phyloP scores from a whole-genome alignment of 73 alveolate species.

The Paramecium octaurelia region DNA sequence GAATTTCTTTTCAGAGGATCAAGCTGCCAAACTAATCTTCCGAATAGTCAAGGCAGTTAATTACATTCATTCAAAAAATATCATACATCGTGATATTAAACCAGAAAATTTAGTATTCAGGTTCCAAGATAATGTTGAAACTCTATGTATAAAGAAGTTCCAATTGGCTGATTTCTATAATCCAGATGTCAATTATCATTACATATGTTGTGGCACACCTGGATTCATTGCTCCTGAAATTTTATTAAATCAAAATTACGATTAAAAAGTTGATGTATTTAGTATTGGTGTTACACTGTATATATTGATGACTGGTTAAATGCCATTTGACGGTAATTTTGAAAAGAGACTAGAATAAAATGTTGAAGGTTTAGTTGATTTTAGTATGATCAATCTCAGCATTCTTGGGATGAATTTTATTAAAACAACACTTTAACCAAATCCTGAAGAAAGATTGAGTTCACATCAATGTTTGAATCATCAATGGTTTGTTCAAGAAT shows the following conservation, averaged over 20 bases:
- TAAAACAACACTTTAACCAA: not conserved
- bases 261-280: slow-evolving; percentile 55
- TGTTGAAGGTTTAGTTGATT: slow-evolving; percentile 15
- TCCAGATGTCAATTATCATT: not conserved
- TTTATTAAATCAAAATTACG: slow-evolving; percentile 27
- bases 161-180: not conserved
- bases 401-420: not conserved
- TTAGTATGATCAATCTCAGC: not conserved
- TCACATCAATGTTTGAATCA: slow-evolving; percentile 10
- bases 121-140: not conserved
- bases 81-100: slow-evolving; percentile 30
- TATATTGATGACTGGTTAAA: slow-evolving; percentile 37
- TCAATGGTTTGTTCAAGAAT: not conserved
- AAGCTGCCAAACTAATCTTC: slow-evolving; percentile 49
- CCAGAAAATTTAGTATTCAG: slow-evolving; percentile 20
- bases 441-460: not conserved
- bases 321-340: slow-evolving; percentile 32
- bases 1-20: slow-evolving; percentile 48
- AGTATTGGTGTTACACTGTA: slow-evolving; percentile 42
- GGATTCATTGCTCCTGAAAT: slow-evolving; percentile 62
- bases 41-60: slow-evolving; percentile 52
- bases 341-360: not conserved
- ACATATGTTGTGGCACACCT: slow-evolving; percentile 44
- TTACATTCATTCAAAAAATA: slow-evolving; percentile 20
- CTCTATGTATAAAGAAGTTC: not conserved